Percentiles rank a stretch among this genome's conserved stretches.
Conservation (phyloP, 2,329 filamentous ascomycete species). For the Fusarium cyanostomum region DNA sequence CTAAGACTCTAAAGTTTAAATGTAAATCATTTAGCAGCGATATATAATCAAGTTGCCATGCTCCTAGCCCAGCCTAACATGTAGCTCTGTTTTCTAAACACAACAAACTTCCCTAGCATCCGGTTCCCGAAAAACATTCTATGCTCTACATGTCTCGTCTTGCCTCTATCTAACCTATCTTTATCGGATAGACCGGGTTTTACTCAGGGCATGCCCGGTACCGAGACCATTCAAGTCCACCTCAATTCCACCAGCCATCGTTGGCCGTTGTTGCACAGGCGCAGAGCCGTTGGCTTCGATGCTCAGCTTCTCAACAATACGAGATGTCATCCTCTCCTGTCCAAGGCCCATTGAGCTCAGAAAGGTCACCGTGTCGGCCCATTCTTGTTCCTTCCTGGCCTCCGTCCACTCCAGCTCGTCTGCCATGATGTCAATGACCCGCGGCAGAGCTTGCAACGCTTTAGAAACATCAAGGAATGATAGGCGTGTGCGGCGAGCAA, state of each 20-base stretch:
- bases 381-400: constrained; percentile 63
- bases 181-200: constrained; percentile 17
- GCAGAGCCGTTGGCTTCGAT: background rate
- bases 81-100: too few species aligned
- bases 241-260: constrained; percentile 20
- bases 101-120: too few species aligned
- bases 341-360: constrained; percentile 57
- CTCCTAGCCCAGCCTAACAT: too few species aligned
- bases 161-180: background rate
- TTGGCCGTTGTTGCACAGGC: constrained; percentile 4
- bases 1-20: too few species aligned
- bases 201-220: constrained; percentile 18
- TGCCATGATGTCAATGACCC: constrained; percentile 76
- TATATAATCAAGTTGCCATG: too few species aligned
- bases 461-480: constrained; percentile 81
- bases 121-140: too few species aligned
- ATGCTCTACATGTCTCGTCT: background rate
- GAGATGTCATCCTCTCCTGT: constrained; percentile 35
- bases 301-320: constrained; percentile 25
- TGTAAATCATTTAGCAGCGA: too few species aligned
- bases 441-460: constrained; percentile 73
- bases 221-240: constrained; percentile 30
- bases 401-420: constrained; percentile 73
- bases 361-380: constrained; percentile 63
- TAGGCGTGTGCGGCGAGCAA: constrained; percentile 75